Evolutionary conservation across 805 yeast species (phyloP).

Genomic region (Ogataea allantospora): DNA sequence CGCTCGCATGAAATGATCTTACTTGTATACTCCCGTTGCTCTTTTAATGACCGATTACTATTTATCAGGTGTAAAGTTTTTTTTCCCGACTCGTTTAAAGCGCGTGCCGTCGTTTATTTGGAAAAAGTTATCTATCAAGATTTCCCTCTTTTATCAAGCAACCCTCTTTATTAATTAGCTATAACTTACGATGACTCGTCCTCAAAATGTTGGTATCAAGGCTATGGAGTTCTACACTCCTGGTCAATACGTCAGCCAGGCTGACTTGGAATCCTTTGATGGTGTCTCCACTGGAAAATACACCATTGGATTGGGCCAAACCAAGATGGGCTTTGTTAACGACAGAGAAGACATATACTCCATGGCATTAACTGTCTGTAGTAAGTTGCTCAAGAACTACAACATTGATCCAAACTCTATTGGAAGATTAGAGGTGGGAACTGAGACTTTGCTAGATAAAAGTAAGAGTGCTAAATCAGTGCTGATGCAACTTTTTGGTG

Average conservation of each 20-base stretch:
- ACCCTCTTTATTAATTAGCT: conserved; percentile 3
- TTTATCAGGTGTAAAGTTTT: conserved; percentile 6
- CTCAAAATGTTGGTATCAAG: conserved; percentile 92
- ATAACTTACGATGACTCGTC: conserved; percentile 39
- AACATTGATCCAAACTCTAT: conserved; percentile 74
- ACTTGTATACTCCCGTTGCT: conserved; percentile 9
- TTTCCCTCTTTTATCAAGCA: conserved; percentile 11
- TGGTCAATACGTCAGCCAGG: conserved; percentile 77
- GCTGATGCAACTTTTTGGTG: conserved; percentile 88
- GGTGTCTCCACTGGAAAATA: conserved; percentile 91
- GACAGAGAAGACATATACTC: conserved; percentile 98
- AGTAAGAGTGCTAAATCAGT: conserved; percentile 96
- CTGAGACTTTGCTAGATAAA: conserved; percentile 95
- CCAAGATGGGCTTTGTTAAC: conserved; percentile 95
- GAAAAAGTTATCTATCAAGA: conserved; percentile 10
- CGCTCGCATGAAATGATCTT: conserved; percentile 12
- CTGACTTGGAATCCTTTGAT: conserved; percentile 80
- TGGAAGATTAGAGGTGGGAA: conserved; percentile 97
- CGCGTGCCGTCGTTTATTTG: conserved; percentile 3
- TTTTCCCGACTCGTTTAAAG: conserved; percentile 7
- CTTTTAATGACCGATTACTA: conserved; percentile 1
- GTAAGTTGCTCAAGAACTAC: conserved; percentile 75
- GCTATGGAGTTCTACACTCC: conserved; percentile 95
- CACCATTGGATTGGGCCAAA: conserved; percentile 98
- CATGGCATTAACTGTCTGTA: conserved; percentile 82